Base-by-base conservation (phyloP, 306 rosid genomes). In the Prunus davidiana region DNA sequence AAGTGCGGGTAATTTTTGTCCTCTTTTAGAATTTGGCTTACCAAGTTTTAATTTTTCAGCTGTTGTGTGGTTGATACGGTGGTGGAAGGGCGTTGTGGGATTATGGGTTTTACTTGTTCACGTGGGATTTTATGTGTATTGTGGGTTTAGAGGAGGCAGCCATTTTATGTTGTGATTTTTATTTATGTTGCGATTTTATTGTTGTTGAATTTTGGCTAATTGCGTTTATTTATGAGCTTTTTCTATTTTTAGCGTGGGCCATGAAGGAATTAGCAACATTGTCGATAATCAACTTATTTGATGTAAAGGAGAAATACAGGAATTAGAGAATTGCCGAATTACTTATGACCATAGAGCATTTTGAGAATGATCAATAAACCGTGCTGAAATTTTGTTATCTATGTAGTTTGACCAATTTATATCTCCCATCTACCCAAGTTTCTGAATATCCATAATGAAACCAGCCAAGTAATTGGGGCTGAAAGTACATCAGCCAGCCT, bases 1-100 rank as follows among this genome's bases (percentile, higher is more conserved):
- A 80, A 78, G 70, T 95, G 99, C 93, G 99, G 99, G 99, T 95
- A 92, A 76, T 65, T 80, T 71, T 49, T 32, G 47, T 34, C 52
- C 76, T 27, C 74, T 60, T 45, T 34, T 38, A 4, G 2, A 14
- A 30, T n/a, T 15, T 74, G 60, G 16, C 51, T 70, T 63, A 28
- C 70, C 11, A 75, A 75, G 69, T 83, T 82, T 55, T 20, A 49
- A 72, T 72, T 69, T 62, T 82, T 82, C 14, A 69, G 69, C 30
- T 24, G 27, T 64, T 83, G 12, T 75, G 74, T 46, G 69, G 28
- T n/a, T 72, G 66, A 62, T 84, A 80, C 11, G 74, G 50, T 61
- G 50, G 12, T 78, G 58, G 15, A 58, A 63, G 74, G 82, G 83
- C 72, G 60, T 45, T 81, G 80, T 72, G 83, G 88, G 83, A 73